Percentiles rank a stretch among this genome's conserved stretches.
Conservation (phyloP, 228 moss, liverwort and hornwort species). For the Sphagnum fallax region DNA sequence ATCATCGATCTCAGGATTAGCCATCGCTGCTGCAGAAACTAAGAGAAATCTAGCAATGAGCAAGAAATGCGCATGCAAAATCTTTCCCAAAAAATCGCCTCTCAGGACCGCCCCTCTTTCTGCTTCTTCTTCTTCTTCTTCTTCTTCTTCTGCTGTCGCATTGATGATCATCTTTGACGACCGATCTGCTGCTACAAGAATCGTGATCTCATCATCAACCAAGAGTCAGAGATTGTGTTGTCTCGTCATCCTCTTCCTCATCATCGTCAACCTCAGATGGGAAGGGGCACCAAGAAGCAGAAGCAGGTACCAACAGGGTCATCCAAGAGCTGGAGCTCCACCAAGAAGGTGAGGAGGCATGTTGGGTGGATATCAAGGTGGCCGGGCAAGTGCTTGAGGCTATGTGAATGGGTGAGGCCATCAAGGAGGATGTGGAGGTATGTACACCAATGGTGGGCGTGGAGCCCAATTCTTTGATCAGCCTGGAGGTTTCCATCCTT, state of each 20-base stretch:
- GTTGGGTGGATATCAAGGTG: constrained; percentile 50
- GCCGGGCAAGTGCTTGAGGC: constrained; percentile 49
- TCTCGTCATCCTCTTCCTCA: constrained; percentile 17
- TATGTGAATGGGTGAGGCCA: constrained; percentile 70
- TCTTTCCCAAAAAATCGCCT: too few species aligned
- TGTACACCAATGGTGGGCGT: constrained; percentile 52
- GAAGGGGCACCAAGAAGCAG: constrained; percentile 40
- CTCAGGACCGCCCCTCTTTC: too few species aligned
- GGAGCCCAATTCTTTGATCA: constrained; percentile 76
- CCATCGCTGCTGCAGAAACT: constrained; percentile 50
- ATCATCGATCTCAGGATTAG: constrained; percentile 55
- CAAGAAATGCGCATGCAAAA: too few species aligned
- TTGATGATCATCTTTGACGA: neutral
- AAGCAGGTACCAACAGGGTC: constrained; percentile 39
- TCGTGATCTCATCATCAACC: constrained; percentile 32
- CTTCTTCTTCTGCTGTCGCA: too few species aligned
- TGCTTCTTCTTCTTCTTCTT: too few species aligned
- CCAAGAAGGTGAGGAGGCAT: constrained; percentile 48
- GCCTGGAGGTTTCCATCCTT: constrained; percentile 50
- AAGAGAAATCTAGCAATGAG: too few species aligned
- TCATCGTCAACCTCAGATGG: constrained; percentile 37
- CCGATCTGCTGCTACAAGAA: constrained; percentile 27
- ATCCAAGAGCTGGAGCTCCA: constrained; percentile 19
- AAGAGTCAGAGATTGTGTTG: too few species aligned
- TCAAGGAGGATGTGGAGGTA: constrained; percentile 54